Percentiles rank a stretch among this genome's conserved stretches.
Conservation (phyloP, 2,329 filamentous ascomycete species). For the Exophiala calicioides region DNA sequence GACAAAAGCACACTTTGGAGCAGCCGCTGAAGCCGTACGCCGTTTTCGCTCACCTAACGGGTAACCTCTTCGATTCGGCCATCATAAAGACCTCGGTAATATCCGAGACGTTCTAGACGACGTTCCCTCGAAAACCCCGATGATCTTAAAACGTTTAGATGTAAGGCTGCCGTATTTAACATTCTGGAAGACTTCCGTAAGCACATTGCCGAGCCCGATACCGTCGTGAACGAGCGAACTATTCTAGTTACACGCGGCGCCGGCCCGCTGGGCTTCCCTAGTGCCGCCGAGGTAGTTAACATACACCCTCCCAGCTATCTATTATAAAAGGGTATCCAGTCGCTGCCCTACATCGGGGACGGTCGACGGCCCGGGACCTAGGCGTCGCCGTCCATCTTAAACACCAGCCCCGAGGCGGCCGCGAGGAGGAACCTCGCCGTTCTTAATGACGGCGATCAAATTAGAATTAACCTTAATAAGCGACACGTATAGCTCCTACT, state of each 20-base stretch:
- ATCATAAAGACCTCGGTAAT: slow-evolving; percentile 58
- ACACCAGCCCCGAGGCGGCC: slow-evolving; percentile 57
- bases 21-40: slow-evolving; percentile 53
- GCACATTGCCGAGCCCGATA: slow-evolving; percentile 45
- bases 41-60: slow-evolving; percentile 53
- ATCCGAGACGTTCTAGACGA: slow-evolving; percentile 46
- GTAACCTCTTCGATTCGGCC: slow-evolving; percentile 54
- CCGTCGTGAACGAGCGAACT: slow-evolving; percentile 43
- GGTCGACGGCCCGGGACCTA: slow-evolving; percentile 59
- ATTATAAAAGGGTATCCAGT: slow-evolving; percentile 48
- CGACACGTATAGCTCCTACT: slow-evolving; percentile 53
- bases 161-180: slow-evolving; percentile 52
- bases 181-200: slow-evolving; percentile 52
- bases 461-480: slow-evolving; percentile 54
- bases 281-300: slow-evolving; percentile 55
- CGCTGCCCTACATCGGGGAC: slow-evolving; percentile 56
- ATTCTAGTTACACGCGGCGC: slow-evolving; percentile 54
- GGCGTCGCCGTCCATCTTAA: slow-evolving; percentile 57
- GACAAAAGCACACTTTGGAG: no score
- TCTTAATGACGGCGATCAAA: slow-evolving; percentile 50
- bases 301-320: slow-evolving; percentile 52
- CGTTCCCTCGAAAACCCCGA: slow-evolving; percentile 48
- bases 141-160: slow-evolving; percentile 53
- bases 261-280: slow-evolving; percentile 53
- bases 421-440: slow-evolving; percentile 57